These are phyloP conservation scores for Datisca glomerata DNA, from an alignment of 306 rosid genomes.

Conservation along the genomic window DNA sequence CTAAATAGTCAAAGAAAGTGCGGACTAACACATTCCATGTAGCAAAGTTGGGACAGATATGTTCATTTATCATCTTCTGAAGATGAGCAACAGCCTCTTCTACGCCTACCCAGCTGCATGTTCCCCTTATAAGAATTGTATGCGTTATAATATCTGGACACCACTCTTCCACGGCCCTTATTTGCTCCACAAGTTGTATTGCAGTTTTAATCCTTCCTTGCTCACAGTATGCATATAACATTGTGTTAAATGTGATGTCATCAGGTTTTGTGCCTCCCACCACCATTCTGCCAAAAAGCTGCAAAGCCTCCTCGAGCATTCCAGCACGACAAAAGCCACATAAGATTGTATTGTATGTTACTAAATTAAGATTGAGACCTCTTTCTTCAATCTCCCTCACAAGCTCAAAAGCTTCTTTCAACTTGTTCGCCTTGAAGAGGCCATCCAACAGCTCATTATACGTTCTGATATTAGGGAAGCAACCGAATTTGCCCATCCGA, in stretches of 20 bases:
- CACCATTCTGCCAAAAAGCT: conserved; percentile 55
- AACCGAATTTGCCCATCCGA: conserved; percentile 45
- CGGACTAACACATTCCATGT: conserved; percentile 66
- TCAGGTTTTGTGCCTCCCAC: conserved; percentile 51
- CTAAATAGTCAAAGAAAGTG: conserved; percentile 57
- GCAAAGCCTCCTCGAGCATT: conserved; percentile 43
- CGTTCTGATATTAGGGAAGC: conserved; percentile 61
- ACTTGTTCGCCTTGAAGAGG: conserved; percentile 39
- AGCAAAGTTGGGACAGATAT: conserved; percentile 48
- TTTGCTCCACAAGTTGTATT: conserved; percentile 35
- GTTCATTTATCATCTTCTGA: conserved; percentile 48
- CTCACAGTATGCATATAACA: conserved; percentile 46
- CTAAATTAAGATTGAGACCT: conserved; percentile 31
- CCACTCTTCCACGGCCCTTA: conserved; percentile 34
- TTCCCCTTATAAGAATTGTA: conserved; percentile 61
- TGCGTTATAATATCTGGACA: conserved; percentile 55
- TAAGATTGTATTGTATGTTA: conserved; percentile 65
- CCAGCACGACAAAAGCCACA: conserved; percentile 52
- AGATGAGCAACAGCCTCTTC: conserved; percentile 61
- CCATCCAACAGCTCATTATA: conserved; percentile 70
- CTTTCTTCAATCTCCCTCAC: conserved; percentile 45
- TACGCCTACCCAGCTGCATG: conserved; percentile 40
- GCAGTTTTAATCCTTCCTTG: conserved; percentile 52
- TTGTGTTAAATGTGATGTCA: conserved; percentile 36
- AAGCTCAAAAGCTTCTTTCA: conserved; percentile 50